Base-by-base conservation (phyloP, 1,284 basidiomycete genomes). In the Garcileccinum viscosum region DNA sequence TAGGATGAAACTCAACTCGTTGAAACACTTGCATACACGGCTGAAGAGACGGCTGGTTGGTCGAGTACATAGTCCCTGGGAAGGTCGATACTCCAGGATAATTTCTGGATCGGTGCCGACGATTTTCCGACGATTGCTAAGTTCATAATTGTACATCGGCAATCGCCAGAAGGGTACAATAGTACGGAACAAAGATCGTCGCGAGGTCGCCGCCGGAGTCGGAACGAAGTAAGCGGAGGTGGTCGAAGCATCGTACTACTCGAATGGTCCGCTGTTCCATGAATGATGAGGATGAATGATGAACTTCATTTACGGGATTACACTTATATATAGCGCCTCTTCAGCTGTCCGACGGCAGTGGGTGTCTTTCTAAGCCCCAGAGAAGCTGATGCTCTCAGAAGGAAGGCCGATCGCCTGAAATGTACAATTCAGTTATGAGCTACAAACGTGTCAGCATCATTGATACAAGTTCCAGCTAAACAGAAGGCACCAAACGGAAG, bases 291-390 rank as follows among this genome's bases (percentile, higher is more conserved):
- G n/a, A n/a, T n/a, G 22, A 30, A 27, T 30, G 27, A 62, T 44
- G 32, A 32, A 62, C 30, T 24, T 42, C 38, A 24, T 24, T 53
- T 53, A 27, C 47, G n/a, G 24, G 47, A 14, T 11, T 30, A n/a
- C 38, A 35, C 19, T 59, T 33, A 38, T 62, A 62, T 62, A 62
- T 62, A 56, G 27, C 27, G 30, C 62, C 40, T 33, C 40, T 24
- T 62, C 38, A 4, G 32, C 19, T 15, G 40, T 62, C 40, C 61
- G 61, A 42, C 38, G 61, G 61, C 61, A 62, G 61, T 62, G 61
- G 61, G 19, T 62, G 12, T 62, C 30, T 19, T 62, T 35, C 40
- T 40, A 62, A 62, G 60, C 37, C 7, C 22, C 24, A 19, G 60
- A 40, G 24, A 42, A 42, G 19, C 62, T 17, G 40, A 12, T 22